phyloP scores from a whole-genome alignment of 495 filamentous ascomycete species.

The Arthonia radiata region DNA sequence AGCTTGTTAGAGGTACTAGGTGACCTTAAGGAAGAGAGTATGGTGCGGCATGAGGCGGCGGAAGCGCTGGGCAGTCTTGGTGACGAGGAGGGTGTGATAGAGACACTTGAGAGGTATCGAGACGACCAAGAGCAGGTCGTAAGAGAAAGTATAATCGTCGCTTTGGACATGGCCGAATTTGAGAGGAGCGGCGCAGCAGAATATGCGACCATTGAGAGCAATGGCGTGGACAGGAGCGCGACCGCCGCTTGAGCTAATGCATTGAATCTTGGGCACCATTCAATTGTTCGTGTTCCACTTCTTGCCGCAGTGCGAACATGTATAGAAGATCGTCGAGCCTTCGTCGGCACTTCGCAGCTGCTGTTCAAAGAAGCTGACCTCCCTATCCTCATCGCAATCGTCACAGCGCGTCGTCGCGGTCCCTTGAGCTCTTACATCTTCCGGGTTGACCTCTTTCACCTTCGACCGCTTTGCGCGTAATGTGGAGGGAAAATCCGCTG shows the following conservation, averaged over 20 bases:
- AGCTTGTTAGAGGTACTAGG: conserved; percentile 57
- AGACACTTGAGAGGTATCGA: conserved; percentile 56
- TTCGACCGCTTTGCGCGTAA: conserved; percentile 65
- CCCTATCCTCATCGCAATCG: conserved; percentile 53
- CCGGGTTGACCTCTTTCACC: conserved; percentile 56
- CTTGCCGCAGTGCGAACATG: conserved; percentile 52
- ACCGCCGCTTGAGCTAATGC: conserved; percentile 1
- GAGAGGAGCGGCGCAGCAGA: conserved; percentile 74
- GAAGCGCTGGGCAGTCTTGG: conserved; percentile 93
- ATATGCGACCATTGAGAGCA: conserved; percentile 34
- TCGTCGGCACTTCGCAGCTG: conserved; percentile 88
- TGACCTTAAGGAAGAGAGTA: conserved; percentile 57
- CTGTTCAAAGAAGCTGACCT: conserved; percentile 64
- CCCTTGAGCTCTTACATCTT: conserved; percentile 55
- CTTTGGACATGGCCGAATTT: conserved; percentile 92
- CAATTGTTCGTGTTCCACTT: conserved; percentile 49
- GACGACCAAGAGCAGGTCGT: conserved; percentile 83
- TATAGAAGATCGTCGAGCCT: conserved; percentile 75
- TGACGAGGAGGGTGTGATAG: conserved; percentile 79
- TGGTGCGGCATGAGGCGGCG: conserved; percentile 95
- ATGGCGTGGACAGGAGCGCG: conserved; percentile 4
- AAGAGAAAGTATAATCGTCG: conserved; percentile 80
- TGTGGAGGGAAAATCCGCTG: conserved; percentile 65
- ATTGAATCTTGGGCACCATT: conserved; percentile 4
- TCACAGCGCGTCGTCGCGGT: conserved; percentile 46